A percentile compares a stretch with the other conserved stretches of the same genome.
These are phyloP conservation scores for Tricharina praecox DNA, from an alignment of 495 filamentous ascomycete genomes.

Conservation along the genomic window DNA sequence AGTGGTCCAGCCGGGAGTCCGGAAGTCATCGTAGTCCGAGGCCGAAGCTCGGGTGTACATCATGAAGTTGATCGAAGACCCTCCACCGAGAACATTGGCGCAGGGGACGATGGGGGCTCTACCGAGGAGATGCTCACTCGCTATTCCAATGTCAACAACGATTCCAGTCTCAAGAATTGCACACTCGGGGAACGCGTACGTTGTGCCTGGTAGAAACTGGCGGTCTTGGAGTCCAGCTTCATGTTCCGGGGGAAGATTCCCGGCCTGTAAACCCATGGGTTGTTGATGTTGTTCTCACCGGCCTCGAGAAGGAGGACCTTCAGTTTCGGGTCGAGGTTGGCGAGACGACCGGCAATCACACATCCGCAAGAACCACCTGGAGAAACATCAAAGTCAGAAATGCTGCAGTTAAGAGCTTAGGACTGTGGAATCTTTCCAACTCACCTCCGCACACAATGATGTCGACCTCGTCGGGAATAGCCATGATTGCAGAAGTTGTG, in stretches of 20 bases:
- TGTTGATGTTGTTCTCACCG: slow-evolving; percentile 61
- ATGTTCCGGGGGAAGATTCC: slow-evolving; percentile 67
- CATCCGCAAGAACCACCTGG: slow-evolving; percentile 47
- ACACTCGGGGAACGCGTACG: slow-evolving; percentile 29
- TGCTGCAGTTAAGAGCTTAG: not conserved
- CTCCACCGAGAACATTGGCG: slow-evolving; percentile 54
- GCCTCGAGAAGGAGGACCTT: slow-evolving; percentile 64
- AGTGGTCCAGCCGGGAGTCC: slow-evolving; percentile 64
- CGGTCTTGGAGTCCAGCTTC: slow-evolving; percentile 75
- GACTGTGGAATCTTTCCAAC: not conserved
- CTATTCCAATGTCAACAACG: not conserved
- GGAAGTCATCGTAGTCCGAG: slow-evolving; percentile 72
- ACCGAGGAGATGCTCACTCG: slow-evolving; percentile 51
- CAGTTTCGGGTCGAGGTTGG: slow-evolving; percentile 65
- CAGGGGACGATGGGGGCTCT: slow-evolving; percentile 62
- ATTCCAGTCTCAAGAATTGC: not conserved
- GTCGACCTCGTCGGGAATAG: slow-evolving; percentile 55
- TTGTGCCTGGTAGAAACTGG: slow-evolving; percentile 63
- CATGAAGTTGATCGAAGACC: slow-evolving; percentile 67
- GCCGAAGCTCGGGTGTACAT: slow-evolving; percentile 77
- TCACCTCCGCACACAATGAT: slow-evolving; percentile 68
- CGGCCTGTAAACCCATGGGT: slow-evolving; percentile 65
- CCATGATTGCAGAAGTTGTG: slow-evolving; percentile 20
- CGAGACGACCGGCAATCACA: slow-evolving; percentile 62
- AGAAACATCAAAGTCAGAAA: no score